Percentiles rank a stretch among this genome's conserved stretches.
These are phyloP conservation scores for Raphanus raphanistrum DNA, from an alignment of 345 rosid species.

Conservation along the genomic window DNA sequence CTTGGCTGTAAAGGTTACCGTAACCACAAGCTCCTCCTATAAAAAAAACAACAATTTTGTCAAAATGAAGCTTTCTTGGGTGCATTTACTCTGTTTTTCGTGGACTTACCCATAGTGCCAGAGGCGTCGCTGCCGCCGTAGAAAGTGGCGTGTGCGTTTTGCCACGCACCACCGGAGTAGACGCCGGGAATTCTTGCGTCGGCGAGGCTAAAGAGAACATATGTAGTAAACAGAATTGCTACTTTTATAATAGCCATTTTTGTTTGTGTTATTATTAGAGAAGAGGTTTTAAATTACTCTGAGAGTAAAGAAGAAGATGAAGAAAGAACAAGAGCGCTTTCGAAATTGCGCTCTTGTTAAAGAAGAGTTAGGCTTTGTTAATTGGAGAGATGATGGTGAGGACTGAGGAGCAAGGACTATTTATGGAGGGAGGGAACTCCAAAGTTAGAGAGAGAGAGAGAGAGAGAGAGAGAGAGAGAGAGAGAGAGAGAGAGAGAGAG, in stretches of 20 bases:
- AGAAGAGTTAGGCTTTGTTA: slow-evolving; percentile 33
- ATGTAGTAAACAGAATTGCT: slow-evolving; percentile 32
- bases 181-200: slow-evolving; percentile 65
- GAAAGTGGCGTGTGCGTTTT: slow-evolving; percentile 88
- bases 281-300: background rate
- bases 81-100: background rate
- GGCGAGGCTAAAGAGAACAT: slow-evolving; percentile 32
- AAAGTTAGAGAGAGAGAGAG: background rate
- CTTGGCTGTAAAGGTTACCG: slow-evolving; percentile 53
- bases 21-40: slow-evolving; percentile 57
- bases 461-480: background rate
- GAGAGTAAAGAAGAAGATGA: slow-evolving; percentile 6
- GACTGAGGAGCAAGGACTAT: slow-evolving; percentile 27
- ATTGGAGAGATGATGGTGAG: slow-evolving; percentile 26
- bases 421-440: slow-evolving; percentile 39
- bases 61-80: background rate
- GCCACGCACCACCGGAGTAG: slow-evolving; percentile 63
- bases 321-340: slow-evolving; percentile 31
- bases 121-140: slow-evolving; percentile 93
- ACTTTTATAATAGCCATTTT: slow-evolving; percentile 25
- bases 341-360: slow-evolving; percentile 35
- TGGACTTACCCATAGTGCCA: slow-evolving; percentile 76
- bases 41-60: background rate
- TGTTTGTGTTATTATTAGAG: background rate
- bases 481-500: background rate